Evolutionary conservation across 495 filamentous ascomycete species (phyloP), one percentile per base, ranked within the genome.

Genomic region (Penicillium cosmopolitanum): DNA sequence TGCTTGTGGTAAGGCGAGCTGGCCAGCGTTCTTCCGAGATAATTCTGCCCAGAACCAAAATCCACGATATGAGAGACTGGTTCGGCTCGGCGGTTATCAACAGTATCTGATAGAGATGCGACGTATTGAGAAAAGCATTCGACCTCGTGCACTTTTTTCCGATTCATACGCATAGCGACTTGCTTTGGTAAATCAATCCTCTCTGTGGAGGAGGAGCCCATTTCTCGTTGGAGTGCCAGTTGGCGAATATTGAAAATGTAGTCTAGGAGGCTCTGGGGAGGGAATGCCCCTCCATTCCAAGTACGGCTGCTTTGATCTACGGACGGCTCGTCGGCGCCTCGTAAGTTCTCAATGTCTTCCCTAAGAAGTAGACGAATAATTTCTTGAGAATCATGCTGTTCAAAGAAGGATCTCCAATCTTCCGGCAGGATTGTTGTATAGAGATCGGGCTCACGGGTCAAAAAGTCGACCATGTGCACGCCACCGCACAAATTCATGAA

Each of bases 21-120:
- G 11, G 95, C 94, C 46, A 98, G 74, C 1, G 91, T 89, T 44
- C 95, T 85, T 11, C 95, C 93, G 2, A 98, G 85, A 68, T 98
- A 98, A 64, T 95, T 97, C 67, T 97, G 95, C 0, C 95, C 95
- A 50, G 91, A 96, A 21, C 95, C 95, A 72, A 97, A 97, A 73
- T 98, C 95, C 53, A 97, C 86, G 56, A 97, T 84, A 76, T 98
- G 93, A 1, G 92, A 91, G 52, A 97, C 87, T 19, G 79, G 66
- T 48, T 78, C 73, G 23, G 74, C 75, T 25, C 69, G 73, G 61
- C 84, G 80, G 43, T 80, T 72, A 2, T 81, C 73, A 52, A 91
- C 85, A 38, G 86, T 82, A 9, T 78, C 77, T 40, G 73, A 72
- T 15, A 81, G 68, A 34, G 72, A 67, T 61, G 80, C 67, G 57